phyloP scores from a whole-genome alignment of 2,329 filamentous ascomycete genomes.

The Xylariaceae sp. region DNA sequence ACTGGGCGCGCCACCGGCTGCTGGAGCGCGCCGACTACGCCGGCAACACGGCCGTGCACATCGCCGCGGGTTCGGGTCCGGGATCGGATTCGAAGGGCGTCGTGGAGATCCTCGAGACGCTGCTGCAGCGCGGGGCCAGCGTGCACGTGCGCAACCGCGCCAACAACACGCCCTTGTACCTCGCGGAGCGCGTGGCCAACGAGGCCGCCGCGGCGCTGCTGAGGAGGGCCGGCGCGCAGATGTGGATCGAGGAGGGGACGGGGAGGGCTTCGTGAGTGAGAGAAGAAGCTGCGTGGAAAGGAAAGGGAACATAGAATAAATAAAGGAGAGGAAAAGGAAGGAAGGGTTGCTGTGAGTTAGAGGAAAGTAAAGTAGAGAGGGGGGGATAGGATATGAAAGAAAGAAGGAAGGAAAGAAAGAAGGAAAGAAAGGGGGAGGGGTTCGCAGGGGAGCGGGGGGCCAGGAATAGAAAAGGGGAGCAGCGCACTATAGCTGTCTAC shows the following conservation, averaged over 20 bases:
- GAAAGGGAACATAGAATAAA: neutral
- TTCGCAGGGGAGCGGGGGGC: no score
- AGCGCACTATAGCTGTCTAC: no score
- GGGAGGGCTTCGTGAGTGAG: neutral
- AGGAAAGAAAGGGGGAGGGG: no score
- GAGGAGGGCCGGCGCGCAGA: slow-evolving; percentile 50
- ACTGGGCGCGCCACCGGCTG: slow-evolving; percentile 45
- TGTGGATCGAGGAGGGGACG: slow-evolving; percentile 43
- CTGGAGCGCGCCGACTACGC: slow-evolving; percentile 73
- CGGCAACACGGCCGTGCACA: slow-evolving; percentile 63
- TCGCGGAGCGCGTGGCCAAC: slow-evolving; percentile 52
- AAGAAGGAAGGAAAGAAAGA: no score
- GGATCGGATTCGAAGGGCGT: no score
- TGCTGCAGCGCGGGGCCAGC: slow-evolving; percentile 55
- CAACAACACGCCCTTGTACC: slow-evolving; percentile 58
- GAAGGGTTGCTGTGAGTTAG: no score
- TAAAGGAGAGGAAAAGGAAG: no score
- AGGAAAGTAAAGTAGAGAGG: no score
- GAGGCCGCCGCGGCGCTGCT: slow-evolving; percentile 46
- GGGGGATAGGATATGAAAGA: no score
- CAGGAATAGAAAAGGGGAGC: no score
- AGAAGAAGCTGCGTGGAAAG: neutral
- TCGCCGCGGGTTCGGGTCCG: slow-evolving; percentile 46
- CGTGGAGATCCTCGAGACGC: slow-evolving; percentile 47
- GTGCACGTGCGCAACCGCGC: slow-evolving; percentile 59